A percentile compares a stretch with the other conserved stretches of the same genome.
Evolutionary conservation across 2,329 filamentous ascomycete species (phyloP).

Genomic region (Colletotrichum theobromicola): DNA sequence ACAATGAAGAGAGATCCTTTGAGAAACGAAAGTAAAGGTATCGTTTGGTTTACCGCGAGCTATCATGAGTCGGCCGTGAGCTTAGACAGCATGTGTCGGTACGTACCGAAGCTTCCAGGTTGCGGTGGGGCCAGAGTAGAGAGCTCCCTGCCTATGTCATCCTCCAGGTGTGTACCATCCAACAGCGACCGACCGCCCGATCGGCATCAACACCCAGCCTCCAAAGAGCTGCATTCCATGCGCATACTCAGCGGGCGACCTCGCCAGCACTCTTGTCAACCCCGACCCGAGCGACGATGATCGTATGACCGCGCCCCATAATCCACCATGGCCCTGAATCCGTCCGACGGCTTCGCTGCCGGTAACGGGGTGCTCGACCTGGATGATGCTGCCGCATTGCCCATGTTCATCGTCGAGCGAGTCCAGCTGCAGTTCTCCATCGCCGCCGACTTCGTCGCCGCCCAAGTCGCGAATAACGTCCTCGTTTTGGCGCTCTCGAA

Average conservation of each 20-base stretch:
- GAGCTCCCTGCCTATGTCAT: conserved; percentile 20
- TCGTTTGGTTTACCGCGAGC: not conserved
- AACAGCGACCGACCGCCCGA: not conserved
- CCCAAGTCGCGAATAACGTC: conserved; percentile 97
- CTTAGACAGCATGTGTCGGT: not conserved
- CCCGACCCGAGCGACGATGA: conserved; percentile 6
- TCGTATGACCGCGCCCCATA: not conserved
- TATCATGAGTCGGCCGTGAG: not conserved
- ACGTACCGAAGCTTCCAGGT: conserved; percentile 11
- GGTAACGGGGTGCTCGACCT: conserved; percentile 62
- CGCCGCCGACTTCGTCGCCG: conserved; percentile 93
- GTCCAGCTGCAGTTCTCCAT: conserved; percentile 95
- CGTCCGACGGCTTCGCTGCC: conserved; percentile 75
- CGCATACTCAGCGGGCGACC: not conserved
- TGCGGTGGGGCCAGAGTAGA: not conserved
- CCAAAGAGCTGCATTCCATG: conserved; percentile 7
- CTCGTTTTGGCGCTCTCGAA: conserved; percentile 91
- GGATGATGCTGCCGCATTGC: conserved; percentile 67
- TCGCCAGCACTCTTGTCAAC: not conserved
- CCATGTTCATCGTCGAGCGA: conserved; percentile 93
- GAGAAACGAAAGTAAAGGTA: not conserved
- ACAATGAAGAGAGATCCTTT: not conserved
- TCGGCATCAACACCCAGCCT: conserved; percentile 12
- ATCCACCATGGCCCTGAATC: conserved; percentile 69
- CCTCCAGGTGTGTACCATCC: not conserved